Percentiles rank a stretch among this genome's conserved stretches.
phyloP scores from a whole-genome alignment of 495 filamentous ascomycete species.

The Penicillium malachiteum region DNA sequence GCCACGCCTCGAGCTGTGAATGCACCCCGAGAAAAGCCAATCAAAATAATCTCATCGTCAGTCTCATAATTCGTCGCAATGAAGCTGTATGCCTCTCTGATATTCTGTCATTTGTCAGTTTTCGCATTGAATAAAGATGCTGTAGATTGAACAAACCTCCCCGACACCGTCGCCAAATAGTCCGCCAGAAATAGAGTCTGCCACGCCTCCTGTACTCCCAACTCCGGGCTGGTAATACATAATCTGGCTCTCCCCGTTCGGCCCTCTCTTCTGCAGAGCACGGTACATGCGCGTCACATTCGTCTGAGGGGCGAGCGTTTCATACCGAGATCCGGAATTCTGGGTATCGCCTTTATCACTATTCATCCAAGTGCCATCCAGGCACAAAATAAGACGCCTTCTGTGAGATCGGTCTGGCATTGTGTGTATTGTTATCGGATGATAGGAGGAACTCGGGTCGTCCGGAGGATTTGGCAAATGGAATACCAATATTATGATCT shows the following conservation, averaged over 20 bases:
- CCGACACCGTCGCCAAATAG: constrained; percentile 48
- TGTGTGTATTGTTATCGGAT: not conserved
- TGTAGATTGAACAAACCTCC: constrained; percentile 36
- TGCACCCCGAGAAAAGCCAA: constrained; percentile 74
- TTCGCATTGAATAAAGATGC: constrained; percentile 1
- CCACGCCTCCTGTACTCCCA: constrained; percentile 42
- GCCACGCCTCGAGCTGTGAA: constrained; percentile 65
- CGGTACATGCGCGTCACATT: constrained; percentile 47
- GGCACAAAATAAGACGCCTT: constrained; percentile 40
- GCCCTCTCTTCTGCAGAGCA: constrained; percentile 30
- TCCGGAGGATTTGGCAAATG: not conserved
- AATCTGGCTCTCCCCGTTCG: constrained; percentile 39
- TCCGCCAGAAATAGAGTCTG: constrained; percentile 49
- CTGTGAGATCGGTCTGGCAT: constrained; percentile 13
- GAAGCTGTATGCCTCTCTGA: constrained; percentile 67
- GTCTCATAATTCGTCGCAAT: constrained; percentile 64
- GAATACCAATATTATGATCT: too few relatives aligned
- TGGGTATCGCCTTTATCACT: constrained; percentile 23
- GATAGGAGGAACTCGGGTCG: too few relatives aligned
- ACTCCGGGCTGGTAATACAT: constrained; percentile 57
- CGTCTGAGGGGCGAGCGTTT: constrained; percentile 32
- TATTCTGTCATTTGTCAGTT: constrained; percentile 40
- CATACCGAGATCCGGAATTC: constrained; percentile 18
- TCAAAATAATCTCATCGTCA: constrained; percentile 67
- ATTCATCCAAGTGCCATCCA: constrained; percentile 48